These are phyloP conservation scores for Craspedostauros australis DNA, from an alignment of 108 stramenopile species.

Conservation along the genomic window DNA sequence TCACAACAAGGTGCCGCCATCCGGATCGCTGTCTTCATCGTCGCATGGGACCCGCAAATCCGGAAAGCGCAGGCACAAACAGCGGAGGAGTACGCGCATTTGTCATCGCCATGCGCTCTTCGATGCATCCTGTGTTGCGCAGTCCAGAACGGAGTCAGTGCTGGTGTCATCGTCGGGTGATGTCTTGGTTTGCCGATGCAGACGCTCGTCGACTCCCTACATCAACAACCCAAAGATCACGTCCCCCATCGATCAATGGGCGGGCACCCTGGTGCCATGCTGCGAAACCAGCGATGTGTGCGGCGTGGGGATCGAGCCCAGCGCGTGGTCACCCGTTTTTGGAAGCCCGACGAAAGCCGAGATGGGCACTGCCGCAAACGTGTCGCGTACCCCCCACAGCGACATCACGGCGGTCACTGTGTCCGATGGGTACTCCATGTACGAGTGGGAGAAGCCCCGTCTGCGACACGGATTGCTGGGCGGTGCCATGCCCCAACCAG, in stretches of 20 bases:
- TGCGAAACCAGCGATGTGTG: constrained; percentile 5
- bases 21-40: background rate
- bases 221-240: background rate
- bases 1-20: constrained; percentile 2
- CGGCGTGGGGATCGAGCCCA: constrained; percentile 1
- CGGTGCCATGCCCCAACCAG: background rate
- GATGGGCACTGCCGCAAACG: no score
- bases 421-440: constrained; percentile 14
- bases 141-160: constrained; percentile 51
- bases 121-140: constrained; percentile 32
- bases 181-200: constrained; percentile 57
- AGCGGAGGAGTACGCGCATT: background rate
- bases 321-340: constrained; percentile 15
- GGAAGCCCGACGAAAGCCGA: background rate
- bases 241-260: constrained; percentile 14
- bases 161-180: constrained; percentile 61
- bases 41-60: constrained; percentile 10
- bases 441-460: constrained; percentile 24
- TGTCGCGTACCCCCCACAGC: background rate
- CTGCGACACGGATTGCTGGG: background rate
- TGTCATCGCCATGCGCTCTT: background rate
- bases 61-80: background rate
- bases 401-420: constrained; percentile 2
- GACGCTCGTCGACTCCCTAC: constrained; percentile 33
- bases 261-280: constrained; percentile 19